Evolutionary conservation across 148 eudicot genomes (phyloP), one percentile per base, ranked within the genome.

Genomic region (Bassia scoparia): DNA sequence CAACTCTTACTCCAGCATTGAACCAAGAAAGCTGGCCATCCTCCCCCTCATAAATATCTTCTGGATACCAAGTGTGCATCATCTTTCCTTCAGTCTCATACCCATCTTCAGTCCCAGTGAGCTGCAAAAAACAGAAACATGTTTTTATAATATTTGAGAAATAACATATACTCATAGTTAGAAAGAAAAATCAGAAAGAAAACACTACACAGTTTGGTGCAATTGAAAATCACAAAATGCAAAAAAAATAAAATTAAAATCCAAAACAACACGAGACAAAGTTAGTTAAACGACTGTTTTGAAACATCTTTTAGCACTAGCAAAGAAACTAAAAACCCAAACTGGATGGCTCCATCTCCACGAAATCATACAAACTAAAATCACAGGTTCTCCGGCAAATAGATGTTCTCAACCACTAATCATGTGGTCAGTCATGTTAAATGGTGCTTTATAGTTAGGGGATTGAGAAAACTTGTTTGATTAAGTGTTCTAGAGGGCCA

Each of bases 21-120:
- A 86, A 86, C 89, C 89, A 86, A 16, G 89, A 49, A 26, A 86
- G 85, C 27, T 86, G 84, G 46, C 89, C 88, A 73, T 85, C 88
- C 62, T 83, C 88, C 17, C 78, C 81, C 1, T 75, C 73, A 14
- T 81, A 81, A 38, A 74, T 44, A 6, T 76, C 86, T 48, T 83
- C 84, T 10, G 81, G 75, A 67, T 83, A 76, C 76, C 73, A 85
- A 68, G 29, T 48, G 72, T 60, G 78, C 41, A 54, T 68, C 59
- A 78, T 63, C 65, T 85, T 85, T 20, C 77, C 81, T 62, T 76
- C 86, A 21, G 75, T 33, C 24, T 78, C 86, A 58, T 65, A 78
- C 31, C 74, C 84, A 43, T 85, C 86, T 49, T 81, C 88, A 30
- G 76, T 62, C 50, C 74, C 88, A 38, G 67, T 54, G 50, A 80